These are phyloP conservation scores for Wickerhamiella parazyma DNA, from an alignment of 805 yeast genomes.

Conservation along the genomic window DNA sequence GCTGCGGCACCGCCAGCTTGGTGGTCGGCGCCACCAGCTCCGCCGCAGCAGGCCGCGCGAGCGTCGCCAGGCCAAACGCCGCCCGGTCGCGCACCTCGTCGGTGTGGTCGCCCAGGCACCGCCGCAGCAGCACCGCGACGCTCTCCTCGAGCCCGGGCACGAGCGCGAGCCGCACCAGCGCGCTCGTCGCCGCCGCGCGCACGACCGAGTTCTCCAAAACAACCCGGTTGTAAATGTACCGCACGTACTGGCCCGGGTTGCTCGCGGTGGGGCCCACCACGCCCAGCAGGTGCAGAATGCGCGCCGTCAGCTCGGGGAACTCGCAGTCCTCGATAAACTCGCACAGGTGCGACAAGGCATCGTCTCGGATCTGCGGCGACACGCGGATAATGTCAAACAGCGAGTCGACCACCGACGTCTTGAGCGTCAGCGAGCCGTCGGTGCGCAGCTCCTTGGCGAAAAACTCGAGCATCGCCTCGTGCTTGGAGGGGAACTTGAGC, in stretches of 20 bases:
- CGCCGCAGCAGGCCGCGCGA: constrained; percentile 29
- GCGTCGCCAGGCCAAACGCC: constrained; percentile 60
- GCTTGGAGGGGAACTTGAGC: constrained; percentile 83
- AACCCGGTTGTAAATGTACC: constrained; percentile 94
- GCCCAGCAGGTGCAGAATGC: constrained; percentile 83
- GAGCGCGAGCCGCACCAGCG: constrained; percentile 80
- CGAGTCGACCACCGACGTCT: constrained; percentile 81
- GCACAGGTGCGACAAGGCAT: constrained; percentile 77
- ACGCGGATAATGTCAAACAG: constrained; percentile 81
- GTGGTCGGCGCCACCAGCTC: constrained; percentile 51
- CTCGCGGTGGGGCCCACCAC: constrained; percentile 82
- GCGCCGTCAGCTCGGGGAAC: constrained; percentile 82
- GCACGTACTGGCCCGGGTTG: constrained; percentile 78
- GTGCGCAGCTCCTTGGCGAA: constrained; percentile 74
- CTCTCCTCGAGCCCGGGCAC: constrained; percentile 50
- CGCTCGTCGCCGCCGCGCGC: constrained; percentile 89
- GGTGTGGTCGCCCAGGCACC: constrained; percentile 79
- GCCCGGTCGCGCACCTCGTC: constrained; percentile 99
- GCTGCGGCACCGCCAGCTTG: constrained; percentile 56
- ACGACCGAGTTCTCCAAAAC: constrained; percentile 91
- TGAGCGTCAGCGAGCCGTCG: constrained; percentile 79
- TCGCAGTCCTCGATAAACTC: constrained; percentile 98
- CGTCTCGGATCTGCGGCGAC: constrained; percentile 69
- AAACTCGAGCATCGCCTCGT: constrained; percentile 67
- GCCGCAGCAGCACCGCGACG: constrained; percentile 57